phyloP scores from a whole-genome alignment of 148 eudicot genomes.

The Rheum nobile region DNA sequence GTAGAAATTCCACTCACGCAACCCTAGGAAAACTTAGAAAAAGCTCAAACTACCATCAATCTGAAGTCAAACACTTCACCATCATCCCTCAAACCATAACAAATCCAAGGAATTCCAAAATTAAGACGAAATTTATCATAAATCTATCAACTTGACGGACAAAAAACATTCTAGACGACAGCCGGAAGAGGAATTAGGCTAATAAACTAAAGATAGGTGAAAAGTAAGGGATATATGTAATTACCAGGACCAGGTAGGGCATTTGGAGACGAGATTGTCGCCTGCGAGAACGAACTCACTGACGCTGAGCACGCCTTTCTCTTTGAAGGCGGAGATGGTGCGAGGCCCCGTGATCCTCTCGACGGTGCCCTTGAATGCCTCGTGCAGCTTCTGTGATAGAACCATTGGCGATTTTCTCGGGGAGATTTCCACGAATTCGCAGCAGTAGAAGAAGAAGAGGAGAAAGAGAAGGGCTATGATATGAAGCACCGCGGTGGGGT shows the following conservation, averaged over 20 bases:
- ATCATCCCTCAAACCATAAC: not conserved
- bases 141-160: not conserved
- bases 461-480: not conserved
- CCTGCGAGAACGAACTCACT: conserved; percentile 80
- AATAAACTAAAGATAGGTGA: not conserved
- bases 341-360: conserved; percentile 83
- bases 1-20: not conserved
- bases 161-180: not conserved
- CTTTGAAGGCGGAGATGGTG: conserved; percentile 87
- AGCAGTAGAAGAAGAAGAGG: not conserved
- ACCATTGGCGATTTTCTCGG: conserved; percentile 31
- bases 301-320: conserved; percentile 90
- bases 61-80: conserved; percentile 6
- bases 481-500: not conserved
- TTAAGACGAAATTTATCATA: not conserved
- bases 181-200: not conserved
- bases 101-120: not conserved
- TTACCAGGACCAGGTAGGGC: conserved; percentile 99
- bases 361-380: conserved; percentile 78
- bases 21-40: not conserved
- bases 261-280: conserved; percentile 89
- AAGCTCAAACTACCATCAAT: not conserved
- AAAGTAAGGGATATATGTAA: not conserved
- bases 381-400: conserved; percentile 69
- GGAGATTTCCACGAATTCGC: not conserved